These are phyloP conservation scores for Hortiboletus campestris DNA, from an alignment of 768 basidiomycete species.

Conservation along the genomic window DNA sequence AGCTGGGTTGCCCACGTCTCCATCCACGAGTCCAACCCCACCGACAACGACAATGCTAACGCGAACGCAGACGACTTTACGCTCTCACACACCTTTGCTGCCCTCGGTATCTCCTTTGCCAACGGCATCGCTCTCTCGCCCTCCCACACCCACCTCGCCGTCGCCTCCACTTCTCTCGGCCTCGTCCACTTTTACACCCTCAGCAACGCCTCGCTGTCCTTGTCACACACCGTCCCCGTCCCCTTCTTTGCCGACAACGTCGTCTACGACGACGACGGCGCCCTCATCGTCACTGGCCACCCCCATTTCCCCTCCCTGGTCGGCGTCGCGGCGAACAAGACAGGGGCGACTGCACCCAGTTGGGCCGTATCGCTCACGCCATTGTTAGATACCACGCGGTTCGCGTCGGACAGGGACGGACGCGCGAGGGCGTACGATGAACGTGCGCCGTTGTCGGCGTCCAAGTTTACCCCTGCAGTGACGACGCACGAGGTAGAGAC, in stretches of 20 bases:
- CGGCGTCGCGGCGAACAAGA: conserved; percentile 43
- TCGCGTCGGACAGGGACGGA: neutral
- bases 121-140: conserved; percentile 68
- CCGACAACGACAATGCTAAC: conserved; percentile 14
- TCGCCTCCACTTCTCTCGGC: conserved; percentile 52
- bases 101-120: conserved; percentile 56
- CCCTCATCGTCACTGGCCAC: conserved; percentile 63
- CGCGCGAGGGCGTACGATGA: conserved; percentile 34
- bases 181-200: conserved; percentile 53
- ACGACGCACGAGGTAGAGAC: conserved; percentile 49
- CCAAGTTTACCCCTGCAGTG: conserved; percentile 37
- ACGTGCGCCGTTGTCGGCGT: conserved; percentile 49
- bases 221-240: conserved; percentile 39
- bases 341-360: conserved; percentile 45
- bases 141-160: conserved; percentile 47
- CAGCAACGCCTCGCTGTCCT: conserved; percentile 39
- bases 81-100: conserved; percentile 40
- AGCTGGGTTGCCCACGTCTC: conserved; percentile 58
- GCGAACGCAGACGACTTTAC: conserved; percentile 2
- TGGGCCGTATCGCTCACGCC: conserved; percentile 54
- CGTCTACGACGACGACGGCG: conserved; percentile 45
- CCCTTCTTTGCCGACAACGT: conserved; percentile 69
- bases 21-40: conserved; percentile 23
- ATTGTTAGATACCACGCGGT: neutral
- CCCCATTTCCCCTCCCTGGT: conserved; percentile 57